Evolutionary conservation across 208 protist genomes (phyloP), one percentile per base, ranked within the genome.

Genomic region (Leptomonas pyrrhocoris): DNA sequence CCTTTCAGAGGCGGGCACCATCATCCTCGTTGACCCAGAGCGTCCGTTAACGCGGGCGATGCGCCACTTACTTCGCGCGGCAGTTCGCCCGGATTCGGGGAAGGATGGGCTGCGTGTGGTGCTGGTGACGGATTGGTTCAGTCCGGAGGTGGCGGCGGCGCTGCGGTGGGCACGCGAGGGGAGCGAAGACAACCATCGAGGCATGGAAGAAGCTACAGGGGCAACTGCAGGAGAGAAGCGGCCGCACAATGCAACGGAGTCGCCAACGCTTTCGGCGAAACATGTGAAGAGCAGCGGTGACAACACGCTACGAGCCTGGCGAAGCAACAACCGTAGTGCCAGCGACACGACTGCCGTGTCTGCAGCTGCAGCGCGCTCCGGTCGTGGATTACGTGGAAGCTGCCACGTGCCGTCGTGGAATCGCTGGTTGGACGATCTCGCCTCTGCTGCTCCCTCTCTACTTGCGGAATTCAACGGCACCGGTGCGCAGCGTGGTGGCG

Each of bases 391-490:
- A 2, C 73, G 63, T 9, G 84, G 84, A 30, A 60, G 64, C 31
- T 83, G 67, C 46, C 84, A 90, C 66, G 74, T 79, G 1, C 79
- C 81, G 13, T 90, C 84, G 11, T 55, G 80, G 49, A 90, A 90
- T 34, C 49, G 46, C 16, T 73, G 81, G 48, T 56, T 90, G 15
- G 55, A 43, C 40, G 73, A 83, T 27, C 42, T 80, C 36, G 59
- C 63, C 9, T 16, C 63, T 28, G 50, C 42, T 38, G 50, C 16
- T 28, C 42, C 40, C 3, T 48, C 38, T 15, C 6, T 21, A 31
- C 38, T 54, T 42, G 15, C 8, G 49, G 7, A 57, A 2, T n/a
- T 15, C 9, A 57, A 31, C 50, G 31, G 28, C 15, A 28, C 53
- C 6, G 30, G n/a, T 34, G 2, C 25, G 31, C 15, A 11, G 30